Evolutionary conservation across 2,329 filamentous ascomycete species (phyloP).

Genomic region (Neophaeococcomyces mojaviensis): DNA sequence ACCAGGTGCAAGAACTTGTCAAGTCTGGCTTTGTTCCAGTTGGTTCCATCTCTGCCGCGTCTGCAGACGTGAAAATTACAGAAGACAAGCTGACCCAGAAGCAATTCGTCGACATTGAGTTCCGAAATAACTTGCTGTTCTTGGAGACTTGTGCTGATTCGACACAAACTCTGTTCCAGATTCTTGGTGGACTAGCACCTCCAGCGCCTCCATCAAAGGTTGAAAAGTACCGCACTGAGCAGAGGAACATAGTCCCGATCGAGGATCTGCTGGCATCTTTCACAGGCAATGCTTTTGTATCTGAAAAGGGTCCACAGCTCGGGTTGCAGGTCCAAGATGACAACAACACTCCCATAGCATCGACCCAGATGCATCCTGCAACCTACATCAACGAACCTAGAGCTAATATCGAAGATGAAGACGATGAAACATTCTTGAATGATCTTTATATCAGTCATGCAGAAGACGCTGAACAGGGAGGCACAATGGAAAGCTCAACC

Average conservation of each 20-base stretch:
- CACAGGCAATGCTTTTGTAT: conserved; percentile 70
- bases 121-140: conserved; percentile 79
- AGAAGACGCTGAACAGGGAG: conserved; percentile 35
- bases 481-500: conserved; percentile 23
- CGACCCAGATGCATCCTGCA: conserved; percentile 23
- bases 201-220: conserved; percentile 75
- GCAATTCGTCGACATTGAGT: conserved; percentile 67
- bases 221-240: conserved; percentile 75
- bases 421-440: conserved; percentile 26
- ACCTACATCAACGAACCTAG: conserved; percentile 27
- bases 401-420: conserved; percentile 35
- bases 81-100: conserved; percentile 50
- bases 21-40: conserved; percentile 74
- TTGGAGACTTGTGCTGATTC: conserved; percentile 96
- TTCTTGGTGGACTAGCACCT: conserved; percentile 72
- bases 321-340: conserved; percentile 17
- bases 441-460: conserved; percentile 28
- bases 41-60: conserved; percentile 77
- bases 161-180: conserved; percentile 77
- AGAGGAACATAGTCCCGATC: conserved; percentile 59
- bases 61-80: conserved; percentile 55
- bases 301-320: conserved; percentile 25
- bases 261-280: conserved; percentile 86
- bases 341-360: conserved; percentile 5
- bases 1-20: conserved; percentile 45